Percentiles rank a stretch among this genome's conserved stretches.
phyloP scores from a whole-genome alignment of 2,329 filamentous ascomycete genomes.

The Cryphonectria parasitica region DNA sequence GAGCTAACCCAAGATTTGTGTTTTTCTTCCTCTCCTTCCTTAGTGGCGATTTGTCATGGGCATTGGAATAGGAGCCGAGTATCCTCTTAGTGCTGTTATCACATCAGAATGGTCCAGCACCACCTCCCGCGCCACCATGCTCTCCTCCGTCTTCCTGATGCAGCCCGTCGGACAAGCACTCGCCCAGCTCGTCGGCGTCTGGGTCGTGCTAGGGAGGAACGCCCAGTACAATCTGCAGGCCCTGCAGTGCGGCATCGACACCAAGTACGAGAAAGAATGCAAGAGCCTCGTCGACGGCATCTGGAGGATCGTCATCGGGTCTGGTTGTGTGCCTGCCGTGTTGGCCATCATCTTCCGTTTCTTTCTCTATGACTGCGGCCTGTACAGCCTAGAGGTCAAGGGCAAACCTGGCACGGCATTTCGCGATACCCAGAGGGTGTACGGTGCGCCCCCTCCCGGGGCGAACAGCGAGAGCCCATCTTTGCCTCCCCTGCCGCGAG shows the following conservation, averaged over 20 bases:
- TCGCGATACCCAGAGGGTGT: slow-evolving; percentile 62
- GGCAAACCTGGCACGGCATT: slow-evolving; percentile 63
- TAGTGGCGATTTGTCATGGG: slow-evolving; percentile 60
- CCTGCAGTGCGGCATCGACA: slow-evolving; percentile 54
- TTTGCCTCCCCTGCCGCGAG: slow-evolving; percentile 32
- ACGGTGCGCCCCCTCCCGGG: slow-evolving; percentile 46
- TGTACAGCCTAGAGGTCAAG: slow-evolving; percentile 68
- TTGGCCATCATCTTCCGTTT: slow-evolving; percentile 69
- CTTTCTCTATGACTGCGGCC: slow-evolving; percentile 67
- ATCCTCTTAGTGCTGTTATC: slow-evolving; percentile 69
- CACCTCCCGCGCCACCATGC: slow-evolving; percentile 67
- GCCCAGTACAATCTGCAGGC: slow-evolving; percentile 46
- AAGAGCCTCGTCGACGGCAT: slow-evolving; percentile 59
- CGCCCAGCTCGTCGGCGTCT: slow-evolving; percentile 64
- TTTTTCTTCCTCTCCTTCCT: not conserved
- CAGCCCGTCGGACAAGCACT: slow-evolving; percentile 70
- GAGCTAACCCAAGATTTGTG: not conserved
- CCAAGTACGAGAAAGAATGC: slow-evolving; percentile 49
- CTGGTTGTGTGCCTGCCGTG: slow-evolving; percentile 65
- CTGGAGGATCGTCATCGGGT: slow-evolving; percentile 70
- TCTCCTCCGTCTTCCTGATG: slow-evolving; percentile 71
- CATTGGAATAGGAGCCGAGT: slow-evolving; percentile 67
- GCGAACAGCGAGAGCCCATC: slow-evolving; percentile 41
- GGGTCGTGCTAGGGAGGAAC: slow-evolving; percentile 53
- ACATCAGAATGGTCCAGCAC: slow-evolving; percentile 68